phyloP scores from a whole-genome alignment of 805 yeast species.

The Starmerella stigmatis region DNA sequence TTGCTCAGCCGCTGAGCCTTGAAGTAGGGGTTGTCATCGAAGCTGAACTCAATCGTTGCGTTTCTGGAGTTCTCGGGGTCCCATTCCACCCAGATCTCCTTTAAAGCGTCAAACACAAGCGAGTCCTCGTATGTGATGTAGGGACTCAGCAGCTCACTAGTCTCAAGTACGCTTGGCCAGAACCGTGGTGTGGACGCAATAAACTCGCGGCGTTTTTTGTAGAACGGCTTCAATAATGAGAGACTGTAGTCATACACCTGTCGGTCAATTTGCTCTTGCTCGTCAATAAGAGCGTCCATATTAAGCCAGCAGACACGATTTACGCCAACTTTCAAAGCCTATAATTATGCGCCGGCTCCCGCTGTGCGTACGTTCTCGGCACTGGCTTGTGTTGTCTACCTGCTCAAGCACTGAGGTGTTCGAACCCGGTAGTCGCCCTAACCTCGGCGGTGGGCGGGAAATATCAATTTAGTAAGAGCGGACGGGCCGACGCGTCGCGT shows the following conservation, averaged over 20 bases:
- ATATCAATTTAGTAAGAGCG: no score
- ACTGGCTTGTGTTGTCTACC: no score
- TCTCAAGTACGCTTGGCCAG: slow-evolving; percentile 80
- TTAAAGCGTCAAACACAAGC: slow-evolving; percentile 57
- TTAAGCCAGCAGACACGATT: no score
- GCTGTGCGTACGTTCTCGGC: no score
- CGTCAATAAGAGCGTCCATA: slow-evolving; percentile 9
- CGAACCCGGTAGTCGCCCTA: no score
- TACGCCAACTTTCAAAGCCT: neutral
- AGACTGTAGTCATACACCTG: slow-evolving; percentile 22
- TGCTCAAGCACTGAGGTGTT: no score
- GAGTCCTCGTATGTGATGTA: slow-evolving; percentile 66
- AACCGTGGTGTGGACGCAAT: slow-evolving; percentile 52
- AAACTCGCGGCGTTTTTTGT: slow-evolving; percentile 44
- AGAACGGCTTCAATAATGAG: slow-evolving; percentile 44
- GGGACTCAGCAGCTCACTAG: slow-evolving; percentile 68
- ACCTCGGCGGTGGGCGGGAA: no score
- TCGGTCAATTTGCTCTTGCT: slow-evolving; percentile 21
- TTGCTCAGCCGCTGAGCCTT: slow-evolving; percentile 54
- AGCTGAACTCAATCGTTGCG: slow-evolving; percentile 51
- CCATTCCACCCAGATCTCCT: slow-evolving; percentile 48
- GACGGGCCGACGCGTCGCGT: slow-evolving; percentile 5
- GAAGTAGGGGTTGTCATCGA: slow-evolving; percentile 41
- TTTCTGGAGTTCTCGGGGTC: slow-evolving; percentile 39
- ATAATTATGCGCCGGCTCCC: no score